A percentile compares a stretch with the other conserved stretches of the same genome.
Evolutionary conservation across 306 rosid genomes (phyloP).

Genomic region (Castanea mollissima): DNA sequence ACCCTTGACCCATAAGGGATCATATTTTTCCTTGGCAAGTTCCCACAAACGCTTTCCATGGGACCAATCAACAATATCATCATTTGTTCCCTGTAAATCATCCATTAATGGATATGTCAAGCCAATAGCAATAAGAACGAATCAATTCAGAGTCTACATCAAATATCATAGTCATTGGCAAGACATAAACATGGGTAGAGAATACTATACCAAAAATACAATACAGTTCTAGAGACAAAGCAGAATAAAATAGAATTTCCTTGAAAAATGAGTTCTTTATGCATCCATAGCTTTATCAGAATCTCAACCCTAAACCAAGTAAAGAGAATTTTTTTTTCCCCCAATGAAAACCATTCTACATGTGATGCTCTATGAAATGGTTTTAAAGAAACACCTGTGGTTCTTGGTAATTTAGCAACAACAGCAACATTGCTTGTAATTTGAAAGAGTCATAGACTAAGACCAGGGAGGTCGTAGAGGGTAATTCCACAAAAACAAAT

Average conservation of each 20-base stretch:
- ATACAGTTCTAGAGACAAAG: not conserved
- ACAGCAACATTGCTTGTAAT: not conserved
- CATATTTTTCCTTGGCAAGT: conserved; percentile 88
- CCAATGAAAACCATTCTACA: not conserved
- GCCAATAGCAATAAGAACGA: conserved; percentile 14
- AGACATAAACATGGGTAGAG: not conserved
- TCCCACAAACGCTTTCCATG: conserved; percentile 98
- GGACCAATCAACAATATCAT: conserved; percentile 90
- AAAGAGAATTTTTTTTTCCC: not conserved
- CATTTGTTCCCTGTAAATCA: conserved; percentile 82
- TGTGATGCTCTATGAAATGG: not conserved
- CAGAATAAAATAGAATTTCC: not conserved
- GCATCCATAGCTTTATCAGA: not conserved
- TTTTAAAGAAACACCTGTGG: not conserved
- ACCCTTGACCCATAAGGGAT: conserved; percentile 97
- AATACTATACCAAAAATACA: not conserved
- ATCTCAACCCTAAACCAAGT: not conserved
- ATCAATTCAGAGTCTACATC: not conserved
- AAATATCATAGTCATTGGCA: not conserved
- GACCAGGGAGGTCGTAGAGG: no score
- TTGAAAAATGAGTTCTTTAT: not conserved
- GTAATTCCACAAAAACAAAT: no score
- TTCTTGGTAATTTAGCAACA: not conserved
- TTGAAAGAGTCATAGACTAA: not conserved
- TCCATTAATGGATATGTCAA: conserved; percentile 24